Percentiles rank a stretch among this genome's conserved stretches.
These are phyloP conservation scores for Mucuna pruriens DNA, from an alignment of 306 rosid species.

Conservation along the genomic window DNA sequence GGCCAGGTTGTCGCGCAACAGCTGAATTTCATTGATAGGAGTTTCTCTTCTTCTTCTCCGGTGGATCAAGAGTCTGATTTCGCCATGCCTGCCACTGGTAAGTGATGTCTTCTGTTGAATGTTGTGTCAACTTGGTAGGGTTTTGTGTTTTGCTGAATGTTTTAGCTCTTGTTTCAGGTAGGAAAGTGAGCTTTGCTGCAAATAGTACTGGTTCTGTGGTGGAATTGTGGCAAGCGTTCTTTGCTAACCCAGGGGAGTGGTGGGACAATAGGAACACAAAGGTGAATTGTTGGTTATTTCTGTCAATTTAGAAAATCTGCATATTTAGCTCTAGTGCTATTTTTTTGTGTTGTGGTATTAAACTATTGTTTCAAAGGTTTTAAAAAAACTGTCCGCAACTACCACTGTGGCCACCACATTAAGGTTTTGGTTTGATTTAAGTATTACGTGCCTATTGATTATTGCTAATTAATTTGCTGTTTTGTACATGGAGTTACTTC, in stretches of 20 bases:
- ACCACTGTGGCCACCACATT: too few relatives aligned
- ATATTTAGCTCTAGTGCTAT: conserved; percentile 4
- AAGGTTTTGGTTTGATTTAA: not conserved
- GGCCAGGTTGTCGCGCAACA: conserved; percentile 81
- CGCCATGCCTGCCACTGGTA: conserved; percentile 49
- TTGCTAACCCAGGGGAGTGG: conserved; percentile 60
- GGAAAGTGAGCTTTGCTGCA: conserved; percentile 50
- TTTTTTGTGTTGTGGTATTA: not conserved
- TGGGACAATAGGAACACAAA: conserved; percentile 60
- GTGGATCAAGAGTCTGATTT: conserved; percentile 60
- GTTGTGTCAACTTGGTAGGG: not conserved
- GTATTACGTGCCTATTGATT: not conserved
- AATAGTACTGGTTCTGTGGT: conserved; percentile 59
- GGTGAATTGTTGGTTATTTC: conserved; percentile 28
- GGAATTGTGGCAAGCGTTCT: conserved; percentile 79
- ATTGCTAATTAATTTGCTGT: not conserved
- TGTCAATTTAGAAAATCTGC: not conserved
- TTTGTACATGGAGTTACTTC: conserved; percentile 18
- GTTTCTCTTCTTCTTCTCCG: conserved; percentile 38
- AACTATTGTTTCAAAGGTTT: not conserved
- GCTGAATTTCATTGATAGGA: conserved; percentile 81
- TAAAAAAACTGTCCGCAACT: too few relatives aligned
- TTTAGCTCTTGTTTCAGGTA: conserved; percentile 48
- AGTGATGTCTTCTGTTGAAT: conserved; percentile 37
- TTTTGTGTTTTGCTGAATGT: conserved; percentile 16